Evolutionary conservation across 169 alveolate genomes (phyloP), one percentile per base, ranked within the genome.

Genomic region (Plasmodium vivax): DNA sequence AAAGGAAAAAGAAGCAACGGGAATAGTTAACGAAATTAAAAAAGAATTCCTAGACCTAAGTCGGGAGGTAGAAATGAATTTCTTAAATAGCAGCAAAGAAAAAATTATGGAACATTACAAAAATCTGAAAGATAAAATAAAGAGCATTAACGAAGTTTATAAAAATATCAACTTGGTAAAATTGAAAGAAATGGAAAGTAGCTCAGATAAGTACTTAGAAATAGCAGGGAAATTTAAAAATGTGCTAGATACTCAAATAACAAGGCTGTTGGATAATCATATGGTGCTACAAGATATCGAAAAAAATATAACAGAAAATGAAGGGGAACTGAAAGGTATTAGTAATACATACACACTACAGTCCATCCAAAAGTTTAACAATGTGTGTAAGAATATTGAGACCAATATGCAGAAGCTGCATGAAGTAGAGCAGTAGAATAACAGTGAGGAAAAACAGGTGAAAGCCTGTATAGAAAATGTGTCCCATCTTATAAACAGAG

Each of bases 171-270:
- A 56, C 34, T 38, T 83, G 38, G 36, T 34, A 16, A 83, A 83
- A 56, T 83, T 83, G 72, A 62, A 43, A 83, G 91, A 83, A 38
- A 56, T 83, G 36, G 91, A 83, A 19, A n/a, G 36, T 54, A 56
- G 27, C 23, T 23, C 41, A 30, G 77, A 51, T 56, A 83, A 83
- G 58, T 83, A 83, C 58, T 43, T 83, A 30, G 51, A 51, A 19
- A 30, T 83, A 83, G 75, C 62, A 14, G 41, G 41, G 38, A 10
- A 36, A 9, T 56, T 83, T 83, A 32, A 30, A 14, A 32, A 56
- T 30, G 45, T 83, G 43, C 16, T 56, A 8, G 38, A 83, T 30
- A 56, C 27, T 47, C 91, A 83, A 56, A 36, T 16, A 8, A 34
- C n/a, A 5, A 83, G 71, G 16, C 58, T 83, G 23, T 83, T 51